Evolutionary conservation across 192 early-diverging fungal species (phyloP), one percentile per base, ranked within the genome.

Genomic region (Entomortierella chlamydospora): DNA sequence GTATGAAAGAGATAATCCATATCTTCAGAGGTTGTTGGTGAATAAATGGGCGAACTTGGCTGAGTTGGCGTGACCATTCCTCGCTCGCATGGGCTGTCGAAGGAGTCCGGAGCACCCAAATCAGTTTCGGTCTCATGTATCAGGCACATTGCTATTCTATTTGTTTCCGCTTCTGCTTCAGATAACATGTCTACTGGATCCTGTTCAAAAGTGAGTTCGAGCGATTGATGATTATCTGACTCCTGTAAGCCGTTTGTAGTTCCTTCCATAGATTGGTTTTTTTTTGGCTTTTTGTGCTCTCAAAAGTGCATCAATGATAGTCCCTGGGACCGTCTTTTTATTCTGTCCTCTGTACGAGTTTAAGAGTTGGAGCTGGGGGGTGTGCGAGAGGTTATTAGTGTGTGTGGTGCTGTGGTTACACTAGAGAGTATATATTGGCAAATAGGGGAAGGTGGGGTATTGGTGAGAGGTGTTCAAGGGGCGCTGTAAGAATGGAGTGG

Each of bases 301-400:
- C 52, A 54, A 54, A 13, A 54, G 45, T 12, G 20, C 12, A 20
- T 12, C 15, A 20, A 54, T 54, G 52, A 28, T 23, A 28, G 28
- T 54, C 11, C 6, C 28, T 63, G 61, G 51, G 63, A 65, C 63
- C 50, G 63, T 65, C 37, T 65, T 65, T 65, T 64, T 54, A 6
- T 59, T 59, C 29, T 34, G 31, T 59, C 1, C 29, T 42, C 2
- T 20, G 8, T 31, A 59, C 8, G 20, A 47, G 20, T 4, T 11
- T 11, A 47, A 47, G 45, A 47, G n/a, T n/a, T n/a, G 20, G 20
- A 47, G 45, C 45, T 25, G 37, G 41, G 34, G n/a, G n/a, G n/a
- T n/a, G n/a, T n/a, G n/a, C n/a, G n/a, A n/a, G n/a, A n/a, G n/a
- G 45, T 11, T 12, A 11, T 17, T 47, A 20, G 45, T 47, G 15